A percentile compares a stretch with the other conserved stretches of the same genome.
phyloP scores from a whole-genome alignment of 2,329 filamentous ascomycete species.

The Ceratocystis variospora region DNA sequence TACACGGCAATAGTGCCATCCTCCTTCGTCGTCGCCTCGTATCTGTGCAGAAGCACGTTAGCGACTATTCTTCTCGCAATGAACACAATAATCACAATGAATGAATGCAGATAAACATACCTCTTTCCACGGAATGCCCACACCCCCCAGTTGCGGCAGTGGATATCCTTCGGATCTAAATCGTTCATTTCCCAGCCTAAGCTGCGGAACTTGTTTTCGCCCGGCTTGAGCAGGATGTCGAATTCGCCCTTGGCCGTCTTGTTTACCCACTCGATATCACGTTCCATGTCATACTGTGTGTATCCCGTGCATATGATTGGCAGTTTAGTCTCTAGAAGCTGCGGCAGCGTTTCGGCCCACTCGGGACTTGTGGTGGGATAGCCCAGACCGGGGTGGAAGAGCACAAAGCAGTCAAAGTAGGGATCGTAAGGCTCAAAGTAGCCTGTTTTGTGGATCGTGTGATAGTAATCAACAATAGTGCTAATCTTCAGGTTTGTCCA shows the following conservation, averaged over 20 bases:
- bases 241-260: constrained; percentile 80
- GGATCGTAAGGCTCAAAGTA: constrained; percentile 92
- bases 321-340: constrained; percentile 86
- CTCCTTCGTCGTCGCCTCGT: constrained; percentile 49
- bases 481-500: constrained; percentile 87
- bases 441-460: constrained; percentile 82
- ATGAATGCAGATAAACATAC: constrained; percentile 35
- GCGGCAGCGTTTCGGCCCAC: constrained; percentile 81
- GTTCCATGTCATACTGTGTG: constrained; percentile 85
- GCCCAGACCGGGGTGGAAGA: constrained; percentile 92
- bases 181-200: constrained; percentile 95
- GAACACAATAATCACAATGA: background rate
- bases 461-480: constrained; percentile 96
- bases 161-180: constrained; percentile 82
- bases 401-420: constrained; percentile 94
- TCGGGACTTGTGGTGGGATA: constrained; percentile 88
- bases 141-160: constrained; percentile 90
- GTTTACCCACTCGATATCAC: constrained; percentile 81
- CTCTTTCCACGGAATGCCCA: constrained; percentile 98
- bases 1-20: constrained; percentile 18
- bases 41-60: constrained; percentile 32
- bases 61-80: background rate
- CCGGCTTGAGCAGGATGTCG: constrained; percentile 79
- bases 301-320: constrained; percentile 93
- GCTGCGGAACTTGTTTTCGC: constrained; percentile 88